Percentiles rank a stretch among this genome's conserved stretches.
Evolutionary conservation across 441 rosid genomes (phyloP).

Genomic region (Brassica balearica): DNA sequence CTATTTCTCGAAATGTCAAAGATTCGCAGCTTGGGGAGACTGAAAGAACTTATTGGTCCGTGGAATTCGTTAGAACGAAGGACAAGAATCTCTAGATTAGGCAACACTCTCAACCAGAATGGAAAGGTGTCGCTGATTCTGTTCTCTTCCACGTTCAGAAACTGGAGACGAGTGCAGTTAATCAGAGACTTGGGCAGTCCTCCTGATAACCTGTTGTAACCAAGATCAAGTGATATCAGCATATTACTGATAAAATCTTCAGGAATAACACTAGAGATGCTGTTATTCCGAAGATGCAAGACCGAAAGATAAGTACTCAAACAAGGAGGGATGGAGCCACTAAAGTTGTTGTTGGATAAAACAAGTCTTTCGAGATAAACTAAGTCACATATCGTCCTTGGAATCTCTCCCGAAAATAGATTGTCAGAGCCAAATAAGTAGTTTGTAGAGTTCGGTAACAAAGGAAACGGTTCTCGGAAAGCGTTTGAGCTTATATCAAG

Average conservation of each 20-base stretch:
- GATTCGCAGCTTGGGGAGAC: constrained; percentile 29
- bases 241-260: neutral
- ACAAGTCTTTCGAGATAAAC: neutral
- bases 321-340: neutral
- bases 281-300: constrained; percentile 29
- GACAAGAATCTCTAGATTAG: neutral
- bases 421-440: neutral
- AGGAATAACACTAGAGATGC: constrained; percentile 9
- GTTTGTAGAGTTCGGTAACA: neutral
- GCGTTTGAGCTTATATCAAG: constrained; percentile 11
- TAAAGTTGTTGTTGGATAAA: constrained; percentile 1
- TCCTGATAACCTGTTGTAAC: constrained; percentile 14
- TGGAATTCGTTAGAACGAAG: constrained; percentile 33
- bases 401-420: constrained; percentile 24
- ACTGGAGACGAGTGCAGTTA: constrained; percentile 3
- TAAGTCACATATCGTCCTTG: neutral
- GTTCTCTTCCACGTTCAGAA: constrained; percentile 41
- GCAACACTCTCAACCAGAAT: constrained; percentile 32
- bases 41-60: constrained; percentile 27
- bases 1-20: constrained; percentile 35
- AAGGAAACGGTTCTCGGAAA: neutral
- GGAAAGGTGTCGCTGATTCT: constrained; percentile 13
- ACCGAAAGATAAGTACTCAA: neutral
- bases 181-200: neutral
- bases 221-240: constrained; percentile 7